Conservation (phyloP, 2,329 filamentous ascomycete genomes). For the Fusarium subtropicale region DNA sequence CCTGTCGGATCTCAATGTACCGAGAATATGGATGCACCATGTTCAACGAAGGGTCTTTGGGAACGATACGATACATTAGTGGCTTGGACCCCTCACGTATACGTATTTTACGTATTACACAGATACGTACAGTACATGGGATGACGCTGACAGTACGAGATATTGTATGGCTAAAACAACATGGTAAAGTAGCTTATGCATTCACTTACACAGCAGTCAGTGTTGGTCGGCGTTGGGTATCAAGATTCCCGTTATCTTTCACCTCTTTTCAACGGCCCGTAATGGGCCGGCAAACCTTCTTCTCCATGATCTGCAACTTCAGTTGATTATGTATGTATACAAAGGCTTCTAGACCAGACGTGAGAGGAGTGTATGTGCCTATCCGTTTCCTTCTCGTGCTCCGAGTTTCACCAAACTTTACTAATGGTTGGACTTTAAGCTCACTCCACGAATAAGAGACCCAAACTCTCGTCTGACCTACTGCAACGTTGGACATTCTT, state of each 20-base stretch:
- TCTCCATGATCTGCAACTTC: slow-evolving; percentile 35
- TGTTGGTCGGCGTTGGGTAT: slow-evolving; percentile 28
- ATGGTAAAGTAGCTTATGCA: neutral
- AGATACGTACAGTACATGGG: neutral
- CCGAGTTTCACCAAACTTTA: slow-evolving; percentile 21
- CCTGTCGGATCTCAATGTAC: slow-evolving; percentile 13
- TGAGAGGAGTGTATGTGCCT: slow-evolving; percentile 9
- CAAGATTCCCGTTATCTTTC: slow-evolving; percentile 42
- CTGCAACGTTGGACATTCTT: slow-evolving; percentile 5
- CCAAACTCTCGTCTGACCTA: neutral
- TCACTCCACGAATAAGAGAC: slow-evolving; percentile 2
- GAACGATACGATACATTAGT: slow-evolving; percentile 8
- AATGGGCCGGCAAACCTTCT: slow-evolving; percentile 32
- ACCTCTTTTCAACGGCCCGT: slow-evolving; percentile 41
- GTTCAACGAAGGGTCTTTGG: slow-evolving; percentile 11
- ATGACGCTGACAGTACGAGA: neutral
- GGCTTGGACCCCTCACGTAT: slow-evolving; percentile 23
- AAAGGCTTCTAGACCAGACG: neutral
- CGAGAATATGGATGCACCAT: slow-evolving; percentile 15
- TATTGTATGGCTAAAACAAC: neutral
- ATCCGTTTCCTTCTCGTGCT: slow-evolving; percentile 22
- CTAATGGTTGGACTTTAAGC: neutral
- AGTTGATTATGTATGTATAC: neutral
- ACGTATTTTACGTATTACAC: neutral
- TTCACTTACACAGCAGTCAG: slow-evolving; percentile 34